Percentiles rank a stretch among this genome's conserved stretches.
Conservation (phyloP, 305 asterid species). For the Fraxinus ornus region DNA sequence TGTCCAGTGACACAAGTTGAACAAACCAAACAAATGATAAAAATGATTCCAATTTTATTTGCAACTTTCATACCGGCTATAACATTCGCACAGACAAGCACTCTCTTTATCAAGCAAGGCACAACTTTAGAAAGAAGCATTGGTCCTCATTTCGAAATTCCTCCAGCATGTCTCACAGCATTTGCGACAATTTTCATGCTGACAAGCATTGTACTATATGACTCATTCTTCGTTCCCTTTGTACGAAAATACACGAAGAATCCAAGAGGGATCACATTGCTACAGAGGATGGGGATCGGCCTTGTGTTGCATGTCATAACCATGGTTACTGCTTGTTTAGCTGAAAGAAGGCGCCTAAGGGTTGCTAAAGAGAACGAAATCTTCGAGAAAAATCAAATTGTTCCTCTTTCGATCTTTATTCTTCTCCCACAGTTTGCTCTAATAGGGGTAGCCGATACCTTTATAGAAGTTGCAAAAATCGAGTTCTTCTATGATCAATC, state of each 20-base stretch:
- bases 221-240: conserved; percentile 39
- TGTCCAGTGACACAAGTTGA: conserved; percentile 61
- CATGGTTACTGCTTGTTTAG: conserved; percentile 47
- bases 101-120: conserved; percentile 71
- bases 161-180: conserved; percentile 58
- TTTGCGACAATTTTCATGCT: conserved; percentile 58
- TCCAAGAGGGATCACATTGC: conserved; percentile 61
- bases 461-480: conserved; percentile 70
- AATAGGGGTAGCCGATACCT: conserved; percentile 84
- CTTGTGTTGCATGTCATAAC: conserved; percentile 40
- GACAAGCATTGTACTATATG: conserved; percentile 44
- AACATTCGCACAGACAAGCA: conserved; percentile 55
- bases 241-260: conserved; percentile 45
- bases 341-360: conserved; percentile 48
- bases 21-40: conserved; percentile 63
- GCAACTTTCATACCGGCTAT: conserved; percentile 58
- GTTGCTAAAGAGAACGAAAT: conserved; percentile 44
- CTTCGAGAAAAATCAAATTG: conserved; percentile 31
- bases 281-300: conserved; percentile 63
- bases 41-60: conserved; percentile 52
- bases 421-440: conserved; percentile 74
- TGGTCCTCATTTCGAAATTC: conserved; percentile 42
- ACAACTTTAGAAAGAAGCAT: conserved; percentile 45
- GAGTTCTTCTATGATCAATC: conserved; percentile 94
- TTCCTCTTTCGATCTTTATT: conserved; percentile 55